Conservation (phyloP, 2,329 filamentous ascomycete species). For the Neobulgaria alba region DNA sequence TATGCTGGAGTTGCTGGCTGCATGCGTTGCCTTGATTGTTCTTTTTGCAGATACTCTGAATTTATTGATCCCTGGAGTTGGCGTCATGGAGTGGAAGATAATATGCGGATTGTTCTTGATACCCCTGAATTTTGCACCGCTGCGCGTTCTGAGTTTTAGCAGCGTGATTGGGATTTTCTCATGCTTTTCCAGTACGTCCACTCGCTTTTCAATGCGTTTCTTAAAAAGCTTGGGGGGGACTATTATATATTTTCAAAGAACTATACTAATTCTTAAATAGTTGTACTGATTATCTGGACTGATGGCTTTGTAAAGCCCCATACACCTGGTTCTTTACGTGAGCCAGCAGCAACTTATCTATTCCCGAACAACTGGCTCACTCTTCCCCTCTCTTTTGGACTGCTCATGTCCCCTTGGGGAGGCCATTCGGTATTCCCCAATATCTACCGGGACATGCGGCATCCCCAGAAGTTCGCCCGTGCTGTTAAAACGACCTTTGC, state of each 20-base stretch:
- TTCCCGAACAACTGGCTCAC: constrained; percentile 80
- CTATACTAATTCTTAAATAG: constrained; percentile 34
- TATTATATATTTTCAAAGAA: neutral
- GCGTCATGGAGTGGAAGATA: constrained; percentile 71
- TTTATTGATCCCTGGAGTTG: constrained; percentile 64
- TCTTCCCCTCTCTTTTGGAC: constrained; percentile 77
- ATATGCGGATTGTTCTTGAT: constrained; percentile 71
- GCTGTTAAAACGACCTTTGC: constrained; percentile 74
- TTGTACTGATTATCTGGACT: constrained; percentile 73
- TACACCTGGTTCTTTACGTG: constrained; percentile 70
- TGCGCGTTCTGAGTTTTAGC: constrained; percentile 79
- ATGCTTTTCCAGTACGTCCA: constrained; percentile 71
- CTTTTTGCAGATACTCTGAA: constrained; percentile 89
- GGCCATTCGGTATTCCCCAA: constrained; percentile 69
- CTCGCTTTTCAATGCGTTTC: neutral
- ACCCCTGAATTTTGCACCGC: constrained; percentile 74
- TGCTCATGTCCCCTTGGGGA: constrained; percentile 78
- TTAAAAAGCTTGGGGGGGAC: neutral
- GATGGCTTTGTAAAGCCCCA: constrained; percentile 81
- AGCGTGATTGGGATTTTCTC: constrained; percentile 88
- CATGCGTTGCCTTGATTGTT: constrained; percentile 81
- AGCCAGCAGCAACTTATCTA: constrained; percentile 71
- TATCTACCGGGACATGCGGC: constrained; percentile 68
- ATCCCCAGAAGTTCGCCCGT: constrained; percentile 59
- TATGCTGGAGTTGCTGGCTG: constrained; percentile 76